A percentile compares a stretch with the other conserved stretches of the same genome.
Evolutionary conservation across 345 rosid species (phyloP).

Genomic region (Cardamine occulta): DNA sequence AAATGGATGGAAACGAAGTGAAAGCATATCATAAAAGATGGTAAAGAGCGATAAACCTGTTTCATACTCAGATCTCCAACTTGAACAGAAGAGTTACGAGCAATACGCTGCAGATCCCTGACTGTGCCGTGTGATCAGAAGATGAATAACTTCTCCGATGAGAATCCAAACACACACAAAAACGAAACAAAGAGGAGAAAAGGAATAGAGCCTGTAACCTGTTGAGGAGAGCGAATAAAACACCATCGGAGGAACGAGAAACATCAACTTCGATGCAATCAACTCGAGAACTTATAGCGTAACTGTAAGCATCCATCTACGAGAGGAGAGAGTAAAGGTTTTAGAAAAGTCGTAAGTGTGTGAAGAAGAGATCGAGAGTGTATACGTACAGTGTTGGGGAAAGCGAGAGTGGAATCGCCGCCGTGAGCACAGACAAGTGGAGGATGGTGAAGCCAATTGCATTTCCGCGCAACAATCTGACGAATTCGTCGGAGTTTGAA

Average conservation of each 20-base stretch:
- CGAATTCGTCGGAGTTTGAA: constrained; percentile 74
- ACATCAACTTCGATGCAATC: constrained; percentile 96
- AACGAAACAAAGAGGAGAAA: background rate
- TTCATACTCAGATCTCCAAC: constrained; percentile 75
- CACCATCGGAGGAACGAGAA: constrained; percentile 91
- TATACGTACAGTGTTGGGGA: constrained; percentile 73
- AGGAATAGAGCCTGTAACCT: constrained; percentile 52
- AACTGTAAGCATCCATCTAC: constrained; percentile 79
- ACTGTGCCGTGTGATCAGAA: constrained; percentile 47
- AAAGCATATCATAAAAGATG: constrained; percentile 20
- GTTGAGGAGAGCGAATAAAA: constrained; percentile 85
- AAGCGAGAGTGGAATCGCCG: constrained; percentile 82
- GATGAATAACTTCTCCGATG: constrained; percentile 18
- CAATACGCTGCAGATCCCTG: constrained; percentile 96
- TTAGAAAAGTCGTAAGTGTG: constrained; percentile 1
- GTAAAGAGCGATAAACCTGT: constrained; percentile 60
- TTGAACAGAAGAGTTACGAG: constrained; percentile 68
- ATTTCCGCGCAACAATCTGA: constrained; percentile 55
- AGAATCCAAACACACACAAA: constrained; percentile 21
- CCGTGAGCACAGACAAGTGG: constrained; percentile 99
- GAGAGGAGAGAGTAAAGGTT: constrained; percentile 25
- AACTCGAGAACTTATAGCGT: constrained; percentile 71
- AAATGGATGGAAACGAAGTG: constrained; percentile 7
- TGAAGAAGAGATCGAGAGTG: constrained; percentile 31
- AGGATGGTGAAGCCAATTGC: constrained; percentile 83